phyloP scores from a whole-genome alignment of 1,139 yeast genomes.

The Magnusiomyces starmeri region DNA sequence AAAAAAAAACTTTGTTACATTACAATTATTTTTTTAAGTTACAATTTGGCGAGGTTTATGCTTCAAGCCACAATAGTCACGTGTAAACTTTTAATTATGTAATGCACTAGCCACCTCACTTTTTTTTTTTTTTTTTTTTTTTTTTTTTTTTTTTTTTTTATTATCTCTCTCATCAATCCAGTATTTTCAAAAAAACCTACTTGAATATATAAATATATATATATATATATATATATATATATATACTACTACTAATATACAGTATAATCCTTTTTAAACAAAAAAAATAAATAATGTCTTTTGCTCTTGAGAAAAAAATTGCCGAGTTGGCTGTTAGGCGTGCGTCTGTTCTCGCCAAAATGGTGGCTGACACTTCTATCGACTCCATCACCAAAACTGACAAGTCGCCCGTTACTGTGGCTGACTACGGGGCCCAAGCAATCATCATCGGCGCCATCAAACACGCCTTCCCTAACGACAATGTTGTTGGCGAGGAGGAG shows the following conservation, averaged over 20 bases:
- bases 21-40: background rate
- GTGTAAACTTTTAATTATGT: background rate
- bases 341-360: slow-evolving; percentile 71
- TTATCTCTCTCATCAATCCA: no score
- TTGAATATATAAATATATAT: no score
- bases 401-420: slow-evolving; percentile 91
- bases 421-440: slow-evolving; percentile 96
- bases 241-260: no score
- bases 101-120: background rate
- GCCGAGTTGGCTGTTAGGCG: slow-evolving; percentile 88
- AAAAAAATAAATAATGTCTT: slow-evolving; percentile 7
- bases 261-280: background rate
- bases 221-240: no score
- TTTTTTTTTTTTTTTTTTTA: background rate
- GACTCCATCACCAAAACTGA: slow-evolving; percentile 71
- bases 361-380: slow-evolving; percentile 51
- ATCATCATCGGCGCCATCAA: slow-evolving; percentile 77
- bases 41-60: background rate
- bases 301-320: slow-evolving; percentile 49
- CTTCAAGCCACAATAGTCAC: background rate
- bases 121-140: background rate
- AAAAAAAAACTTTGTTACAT: background rate
- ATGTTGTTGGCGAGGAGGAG: slow-evolving; percentile 92
- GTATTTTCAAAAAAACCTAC: no score
- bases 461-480: slow-evolving; percentile 72